Base-by-base conservation (phyloP, 306 rosid genomes). In the Bauhinia variegata region DNA sequence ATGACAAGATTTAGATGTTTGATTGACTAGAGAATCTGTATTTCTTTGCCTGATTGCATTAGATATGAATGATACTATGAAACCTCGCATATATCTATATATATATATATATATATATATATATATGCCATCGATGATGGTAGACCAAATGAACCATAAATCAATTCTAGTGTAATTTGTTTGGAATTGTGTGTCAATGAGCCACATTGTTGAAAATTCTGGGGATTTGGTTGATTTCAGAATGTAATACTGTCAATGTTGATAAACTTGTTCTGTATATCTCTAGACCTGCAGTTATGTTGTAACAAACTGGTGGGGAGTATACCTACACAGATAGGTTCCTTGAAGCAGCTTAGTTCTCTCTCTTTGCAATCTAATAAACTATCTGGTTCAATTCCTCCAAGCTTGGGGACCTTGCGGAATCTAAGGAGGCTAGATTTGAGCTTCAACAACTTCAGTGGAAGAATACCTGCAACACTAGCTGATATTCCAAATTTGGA, bases 261-360 rank as follows among this genome's bases (percentile, higher is more conserved):
- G 68, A 79, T 50, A 59, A 30, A 15, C 16, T 42, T 23, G 50
- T 37, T 58, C 18, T 63, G 5, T n/a, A 14, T 60, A 14, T 51
- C 15, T n/a, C n/a, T 64, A 92, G 98, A 82, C 44, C 34, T 92
- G 17, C 99, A 93, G 83, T 70, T 93, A 53, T 89, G 96, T 8
- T 84, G 85, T 76, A 93, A 93, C 67, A 82, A 80, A 72, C 80
- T 93, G 75, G 89, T 70, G 52, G 96, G 97, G 37, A 79, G 53
- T 50, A 83, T 93, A 68, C 97, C 99, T 2, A 4, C 76, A 14
- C 71, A 80, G 58, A 78, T 88, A 69, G 97, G 92, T 19, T 83
- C 78, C 30, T 79, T 85, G 80, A 85, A 77, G 85, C 86, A 75
- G 72, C 84, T 90, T 19, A 80, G 48, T 37, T 84, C 83, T 63